Base-by-base conservation (phyloP, 163 green algal species). In the Smithsoniella earleae region DNA sequence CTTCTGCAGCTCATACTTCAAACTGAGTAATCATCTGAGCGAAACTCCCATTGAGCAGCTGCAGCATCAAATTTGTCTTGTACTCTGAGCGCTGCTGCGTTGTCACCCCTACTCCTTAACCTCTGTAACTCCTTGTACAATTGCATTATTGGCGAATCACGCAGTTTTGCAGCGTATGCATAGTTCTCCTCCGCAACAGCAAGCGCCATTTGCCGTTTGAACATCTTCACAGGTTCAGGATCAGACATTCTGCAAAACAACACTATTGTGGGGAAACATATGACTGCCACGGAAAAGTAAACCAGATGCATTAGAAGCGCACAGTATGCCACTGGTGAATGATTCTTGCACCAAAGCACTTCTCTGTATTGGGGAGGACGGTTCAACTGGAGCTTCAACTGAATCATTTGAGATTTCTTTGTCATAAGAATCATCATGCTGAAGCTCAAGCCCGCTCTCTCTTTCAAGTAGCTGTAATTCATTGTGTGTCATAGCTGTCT, bases 121-220 rank as follows among this genome's bases (percentile, higher is more conserved):
- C 36, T 13, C 64, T 28, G 13, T 5, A 74, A 36, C 64, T 74
- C 13, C 31, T 20, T 65, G 36, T 62, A 52, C 36, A 55, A 27
- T 8, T 27, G n/a, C 36, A 74, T 33, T 6, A 74, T n/a, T 5
- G 64, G 37, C 22, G 64, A 74, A 74, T 74, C 37, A 10, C 37
- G 18, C 18, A 74, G 22, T 25, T 54, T 20, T 74, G 38, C 64
- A 63, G 38, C 37, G 36, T 58, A 18, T 5, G 3, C 22, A 74
- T 58, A 74, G 28, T 74, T 34, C 58, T 69, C 58, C 16, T 69
- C 58, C 16, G 25, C 28, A 13, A 69, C 43, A 20, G 58, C 58
- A 40, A 69, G 18, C 22, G 58, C 1, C 20, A 69, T 33, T 13
- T 69, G 31, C 25, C 34, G 38, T 33, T 69, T 69, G 30, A 69